Base-by-base conservation (phyloP, 768 basidiomycete species). In the Suillus sp. region DNA sequence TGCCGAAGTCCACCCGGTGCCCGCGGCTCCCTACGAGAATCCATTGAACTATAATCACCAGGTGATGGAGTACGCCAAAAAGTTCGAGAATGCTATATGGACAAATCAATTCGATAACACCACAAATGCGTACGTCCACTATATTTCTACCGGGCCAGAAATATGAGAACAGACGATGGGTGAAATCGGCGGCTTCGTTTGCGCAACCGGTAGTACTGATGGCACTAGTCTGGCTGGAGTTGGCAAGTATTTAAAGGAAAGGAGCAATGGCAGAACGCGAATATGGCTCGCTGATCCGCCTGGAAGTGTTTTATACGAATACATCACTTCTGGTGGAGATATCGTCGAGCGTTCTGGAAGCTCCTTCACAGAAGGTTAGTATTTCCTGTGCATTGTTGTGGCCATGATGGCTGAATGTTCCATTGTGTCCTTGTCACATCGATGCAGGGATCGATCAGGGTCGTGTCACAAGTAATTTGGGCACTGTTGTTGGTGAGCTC, bases 21-120 rank as follows among this genome's bases (percentile, higher is more conserved):
- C 96, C 18, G 95, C 96, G 1, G 96, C 99, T 35, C 88, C 97
- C 13, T 98, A 92, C 74, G 95, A 98, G 70, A 89, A 99, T 77
- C 94, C 95, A 3, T 75, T 82, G 64, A 99, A 99, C 79, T 99
- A 97, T 81, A 99, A 99, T 75, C 96, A 99, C 79, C 95, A 96
- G 78, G 97, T 96, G 34, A 87, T 89, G 51, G 92, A 94, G 66
- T 92, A 88, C 65, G 96, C 97, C 38, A 83, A 84, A 45, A 78
- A 79, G 18, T 74, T 89, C 34, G 78, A 81, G 2, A 97, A 96
- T 72, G 89, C 93, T 14, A 85, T 97, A 61, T 99, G 97, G 96
- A 98, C 93, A 8, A 86, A 99, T 79, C 97, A 99, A 77, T 99
- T 99, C 72, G 96, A 99, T 78, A 98, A 99, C 77, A 87, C 82